Evolutionary conservation across 148 eudicot species (phyloP).

Genomic region (Dysphania ambrosioides): DNA sequence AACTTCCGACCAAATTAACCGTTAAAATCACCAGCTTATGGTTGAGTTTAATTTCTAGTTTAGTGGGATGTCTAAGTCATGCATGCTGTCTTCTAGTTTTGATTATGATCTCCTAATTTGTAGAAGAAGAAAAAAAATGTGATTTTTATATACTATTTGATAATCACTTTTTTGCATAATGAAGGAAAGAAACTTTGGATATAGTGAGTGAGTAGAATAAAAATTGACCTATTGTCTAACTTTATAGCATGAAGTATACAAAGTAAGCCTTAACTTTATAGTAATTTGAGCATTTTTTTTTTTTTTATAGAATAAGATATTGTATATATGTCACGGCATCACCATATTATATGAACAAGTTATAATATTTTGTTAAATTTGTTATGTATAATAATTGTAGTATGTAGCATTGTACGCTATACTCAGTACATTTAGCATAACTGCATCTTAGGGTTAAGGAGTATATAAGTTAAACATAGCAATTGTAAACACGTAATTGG

Average conservation of each 20-base stretch:
- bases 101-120: not conserved
- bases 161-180: not conserved
- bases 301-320: too few species aligned
- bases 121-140: not conserved
- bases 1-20: not conserved
- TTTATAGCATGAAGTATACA: not conserved
- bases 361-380: not conserved
- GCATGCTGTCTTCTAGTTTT: not conserved
- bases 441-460: not conserved
- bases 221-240: not conserved
- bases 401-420: not conserved
- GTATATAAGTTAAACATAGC: not conserved
- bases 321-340: not conserved
- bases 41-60: conserved; percentile 16
- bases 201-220: not conserved
- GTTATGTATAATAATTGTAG: not conserved
- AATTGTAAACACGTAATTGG: too few species aligned
- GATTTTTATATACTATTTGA: not conserved
- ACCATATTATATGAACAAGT: not conserved
- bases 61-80: conserved; percentile 22
- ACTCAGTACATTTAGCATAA: too few species aligned
- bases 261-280: too few species aligned
- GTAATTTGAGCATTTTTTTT: too few species aligned
- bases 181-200: not conserved
- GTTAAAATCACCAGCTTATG: conserved; percentile 17